Evolutionary conservation across 345 rosid genomes (phyloP), one percentile per base, ranked within the genome.

Genomic region (Corymbia maculata): DNA sequence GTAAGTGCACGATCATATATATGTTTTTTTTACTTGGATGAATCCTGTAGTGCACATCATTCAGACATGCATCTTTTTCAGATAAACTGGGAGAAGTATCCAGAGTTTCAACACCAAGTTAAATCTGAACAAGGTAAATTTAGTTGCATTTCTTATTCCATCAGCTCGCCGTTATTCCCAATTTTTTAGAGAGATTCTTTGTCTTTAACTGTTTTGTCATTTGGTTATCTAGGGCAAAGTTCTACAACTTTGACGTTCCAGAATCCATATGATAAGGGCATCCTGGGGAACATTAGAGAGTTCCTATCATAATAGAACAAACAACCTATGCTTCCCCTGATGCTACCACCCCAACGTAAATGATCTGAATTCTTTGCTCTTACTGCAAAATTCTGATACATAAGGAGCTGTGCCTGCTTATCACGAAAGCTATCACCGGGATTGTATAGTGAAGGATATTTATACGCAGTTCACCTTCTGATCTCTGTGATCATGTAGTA

Each of bases 41-140:
- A 59, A 42, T 84, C 66, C 50, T 89, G 11, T 49, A 22, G 26
- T 14, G 21, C 52, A 7, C 30, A 85, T 68, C 79, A 51, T 88
- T 70, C 14, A 84, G 21, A 85, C 10, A 26, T 87, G 85, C 15
- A 42, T 66, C n/a, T 79, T 32, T 85, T 50, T 61, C 91, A 95
- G 97, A 86, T 95, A 85, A 94, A 94, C 88, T 95, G 97, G 97
- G 89, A 85, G 90, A 94, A 91, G 88, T 95, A 94, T 88, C 93
- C 95, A 7, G 97, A 94, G 89, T 94, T 95, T 79, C 94, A 92
- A 88, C 64, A 90, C 19, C 86, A 3, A 59, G 87, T 87, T 66
- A 89, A 89, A 49, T 86, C 93, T 53, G 91, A 90, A 32, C 88
- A 88, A 89, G 97, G 95, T 94, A 90, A 88, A 50, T 75, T 42